Conservation (phyloP, 805 yeast genomes). For the Yamadazyma endophytica region DNA sequence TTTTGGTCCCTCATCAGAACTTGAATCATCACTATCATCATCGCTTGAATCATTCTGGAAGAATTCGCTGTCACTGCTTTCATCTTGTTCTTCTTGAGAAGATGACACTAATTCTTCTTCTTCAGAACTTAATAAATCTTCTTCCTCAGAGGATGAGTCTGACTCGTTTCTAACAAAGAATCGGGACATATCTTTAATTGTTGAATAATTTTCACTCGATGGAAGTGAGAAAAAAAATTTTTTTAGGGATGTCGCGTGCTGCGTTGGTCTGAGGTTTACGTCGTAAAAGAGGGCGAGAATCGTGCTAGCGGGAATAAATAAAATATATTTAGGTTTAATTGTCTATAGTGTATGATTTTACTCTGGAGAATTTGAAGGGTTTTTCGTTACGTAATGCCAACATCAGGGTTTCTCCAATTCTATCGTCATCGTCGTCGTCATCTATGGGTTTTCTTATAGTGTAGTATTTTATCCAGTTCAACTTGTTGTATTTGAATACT, state of each 20-base stretch:
- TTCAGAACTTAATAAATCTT: constrained; percentile 50
- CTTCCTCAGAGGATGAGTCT: constrained; percentile 50
- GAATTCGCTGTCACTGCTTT: constrained; percentile 44
- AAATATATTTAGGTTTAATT: too few relatives aligned
- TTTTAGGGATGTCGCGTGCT: too few relatives aligned
- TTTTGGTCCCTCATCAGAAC: constrained; percentile 28
- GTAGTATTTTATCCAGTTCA: constrained; percentile 67
- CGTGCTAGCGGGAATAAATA: too few relatives aligned
- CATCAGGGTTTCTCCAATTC: constrained; percentile 43
- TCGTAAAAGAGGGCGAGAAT: too few relatives aligned
- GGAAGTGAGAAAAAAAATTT: not conserved
- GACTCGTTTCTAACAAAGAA: constrained; percentile 73
- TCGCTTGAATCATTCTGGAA: constrained; percentile 38
- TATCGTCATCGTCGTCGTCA: constrained; percentile 35
- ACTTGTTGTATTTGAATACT: constrained; percentile 56
- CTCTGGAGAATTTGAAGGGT: constrained; percentile 73
- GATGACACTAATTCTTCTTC: constrained; percentile 49
- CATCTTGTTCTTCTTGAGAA: constrained; percentile 34
- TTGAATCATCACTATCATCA: constrained; percentile 30
- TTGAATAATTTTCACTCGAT: too few relatives aligned
- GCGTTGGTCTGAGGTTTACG: too few relatives aligned
- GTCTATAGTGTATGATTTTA: constrained; percentile 28
- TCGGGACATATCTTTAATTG: constrained; percentile 63
- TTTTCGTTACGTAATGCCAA: constrained; percentile 69
- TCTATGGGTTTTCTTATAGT: constrained; percentile 42